phyloP scores from a whole-genome alignment of 2,329 filamentous ascomycete genomes.

The Ophiosphaerella korrae region DNA sequence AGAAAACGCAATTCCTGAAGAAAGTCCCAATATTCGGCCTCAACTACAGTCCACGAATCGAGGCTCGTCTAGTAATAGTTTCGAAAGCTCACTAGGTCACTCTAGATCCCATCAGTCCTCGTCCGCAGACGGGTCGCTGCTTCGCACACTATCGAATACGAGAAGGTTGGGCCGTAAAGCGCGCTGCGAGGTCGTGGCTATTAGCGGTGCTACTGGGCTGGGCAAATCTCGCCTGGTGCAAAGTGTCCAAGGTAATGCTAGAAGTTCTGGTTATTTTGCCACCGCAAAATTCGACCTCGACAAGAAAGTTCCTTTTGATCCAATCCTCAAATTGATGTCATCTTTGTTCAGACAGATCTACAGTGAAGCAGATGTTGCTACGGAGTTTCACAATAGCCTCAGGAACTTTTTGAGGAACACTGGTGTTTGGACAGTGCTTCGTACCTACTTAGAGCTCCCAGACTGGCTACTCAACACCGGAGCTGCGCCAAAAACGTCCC shows the following conservation, averaged over 20 bases:
- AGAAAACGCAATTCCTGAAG: slow-evolving; percentile 32
- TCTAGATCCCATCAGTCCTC: slow-evolving; percentile 33
- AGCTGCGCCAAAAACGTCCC: slow-evolving; percentile 25
- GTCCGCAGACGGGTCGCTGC: slow-evolving; percentile 26
- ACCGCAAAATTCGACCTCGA: slow-evolving; percentile 65
- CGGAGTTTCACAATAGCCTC: slow-evolving; percentile 65
- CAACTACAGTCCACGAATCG: slow-evolving; percentile 20
- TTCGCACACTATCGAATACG: slow-evolving; percentile 38
- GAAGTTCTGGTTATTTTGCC: slow-evolving; percentile 65
- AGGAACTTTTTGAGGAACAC: slow-evolving; percentile 59
- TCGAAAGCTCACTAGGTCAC: slow-evolving; percentile 32
- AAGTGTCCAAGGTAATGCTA: slow-evolving; percentile 61
- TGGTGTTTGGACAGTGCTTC: slow-evolving; percentile 61
- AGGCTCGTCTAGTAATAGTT: slow-evolving; percentile 37
- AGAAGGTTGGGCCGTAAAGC: slow-evolving; percentile 55
- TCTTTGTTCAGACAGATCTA: slow-evolving; percentile 69
- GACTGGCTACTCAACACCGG: slow-evolving; percentile 64
- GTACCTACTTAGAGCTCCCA: slow-evolving; percentile 64
- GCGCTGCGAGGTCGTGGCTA: slow-evolving; percentile 65
- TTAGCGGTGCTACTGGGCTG: slow-evolving; percentile 62
- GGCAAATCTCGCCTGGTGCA: slow-evolving; percentile 67
- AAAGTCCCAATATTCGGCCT: slow-evolving; percentile 26
- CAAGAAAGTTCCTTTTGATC: slow-evolving; percentile 65
- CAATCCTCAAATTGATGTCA: slow-evolving; percentile 64
- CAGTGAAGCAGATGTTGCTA: slow-evolving; percentile 66